phyloP scores from a whole-genome alignment of 352 stramenopile species.

The Lagenidium giganteum region DNA sequence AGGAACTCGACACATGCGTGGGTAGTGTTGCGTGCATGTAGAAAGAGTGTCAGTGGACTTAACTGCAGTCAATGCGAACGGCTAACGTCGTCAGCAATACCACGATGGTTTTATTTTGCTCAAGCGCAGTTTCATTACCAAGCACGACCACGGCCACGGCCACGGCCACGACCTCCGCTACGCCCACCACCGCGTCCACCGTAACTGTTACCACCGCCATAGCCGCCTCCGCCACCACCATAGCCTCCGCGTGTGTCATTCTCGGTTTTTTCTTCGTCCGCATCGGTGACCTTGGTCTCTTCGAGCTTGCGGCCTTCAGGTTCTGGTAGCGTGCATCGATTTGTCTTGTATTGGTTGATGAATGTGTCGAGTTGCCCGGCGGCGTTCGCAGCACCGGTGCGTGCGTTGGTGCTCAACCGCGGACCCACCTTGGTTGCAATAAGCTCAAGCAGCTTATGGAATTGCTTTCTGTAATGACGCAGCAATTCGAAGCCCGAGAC shows the following conservation, averaged over 20 bases:
- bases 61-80: too few species aligned
- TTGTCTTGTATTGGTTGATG: constrained; percentile 63
- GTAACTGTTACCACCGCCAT: constrained; percentile 12
- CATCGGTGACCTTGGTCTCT: constrained; percentile 57
- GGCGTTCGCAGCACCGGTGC: constrained; percentile 70
- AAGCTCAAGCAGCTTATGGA: constrained; percentile 71
- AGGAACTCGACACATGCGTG: too few species aligned
- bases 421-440: constrained; percentile 63
- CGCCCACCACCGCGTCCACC: constrained; percentile 21
- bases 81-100: too few species aligned
- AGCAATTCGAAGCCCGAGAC: constrained; percentile 65
- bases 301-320: constrained; percentile 61
- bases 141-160: constrained; percentile 32
- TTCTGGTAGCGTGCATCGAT: constrained; percentile 45
- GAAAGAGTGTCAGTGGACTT: too few species aligned
- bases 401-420: constrained; percentile 61
- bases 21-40: constrained; percentile 1
- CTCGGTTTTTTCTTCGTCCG: constrained; percentile 67
- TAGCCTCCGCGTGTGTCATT: constrained; percentile 21
- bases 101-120: too few species aligned
- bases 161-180: constrained; percentile 30
- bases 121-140: too few species aligned
- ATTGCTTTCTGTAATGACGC: constrained; percentile 63
- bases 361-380: constrained; percentile 70
- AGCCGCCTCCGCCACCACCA: constrained; percentile 7